phyloP scores from a whole-genome alignment of 805 yeast genomes.

The Hanseniaspora mollemarum region DNA sequence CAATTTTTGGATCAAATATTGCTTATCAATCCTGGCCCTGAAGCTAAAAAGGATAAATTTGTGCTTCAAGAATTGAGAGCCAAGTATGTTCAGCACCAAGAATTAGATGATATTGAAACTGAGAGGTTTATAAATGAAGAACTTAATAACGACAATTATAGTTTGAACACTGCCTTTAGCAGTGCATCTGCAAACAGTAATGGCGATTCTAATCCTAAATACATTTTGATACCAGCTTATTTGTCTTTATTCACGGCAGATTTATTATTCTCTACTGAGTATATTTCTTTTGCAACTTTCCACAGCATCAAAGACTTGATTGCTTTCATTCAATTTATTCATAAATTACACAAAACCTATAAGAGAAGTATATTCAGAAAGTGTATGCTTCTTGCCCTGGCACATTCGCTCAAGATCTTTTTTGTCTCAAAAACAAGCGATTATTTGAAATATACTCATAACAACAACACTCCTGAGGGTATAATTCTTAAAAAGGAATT shows the following conservation, averaged over 20 bases:
- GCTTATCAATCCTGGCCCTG: conserved; percentile 11
- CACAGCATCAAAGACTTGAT: conserved; percentile 30
- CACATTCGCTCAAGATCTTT: conserved; percentile 42
- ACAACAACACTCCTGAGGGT: conserved; percentile 1
- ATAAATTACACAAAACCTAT: conserved; percentile 30
- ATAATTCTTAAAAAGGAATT: conserved; percentile 11
- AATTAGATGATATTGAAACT: background rate
- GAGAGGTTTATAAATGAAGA: conserved; percentile 7
- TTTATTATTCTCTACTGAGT: conserved; percentile 36
- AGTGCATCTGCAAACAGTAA: background rate
- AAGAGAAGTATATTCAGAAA: conserved; percentile 39
- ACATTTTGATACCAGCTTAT: conserved; percentile 25
- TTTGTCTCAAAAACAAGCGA: conserved; percentile 39
- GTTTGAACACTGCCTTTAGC: conserved; percentile 14
- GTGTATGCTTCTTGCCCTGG: conserved; percentile 35
- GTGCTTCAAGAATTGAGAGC: conserved; percentile 8
- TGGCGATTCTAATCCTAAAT: conserved; percentile 2
- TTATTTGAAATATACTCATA: conserved; percentile 26
- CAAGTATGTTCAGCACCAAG: conserved; percentile 3
- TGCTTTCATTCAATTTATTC: conserved; percentile 33
- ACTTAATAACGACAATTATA: conserved; percentile 17
- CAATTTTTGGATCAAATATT: conserved; percentile 25
- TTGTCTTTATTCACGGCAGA: conserved; percentile 32
- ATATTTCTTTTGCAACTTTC: conserved; percentile 36
- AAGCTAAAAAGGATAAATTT: conserved; percentile 11